These are phyloP conservation scores for Periconia sp. DNA, from an alignment of 2,329 filamentous ascomycete genomes.

Conservation along the genomic window DNA sequence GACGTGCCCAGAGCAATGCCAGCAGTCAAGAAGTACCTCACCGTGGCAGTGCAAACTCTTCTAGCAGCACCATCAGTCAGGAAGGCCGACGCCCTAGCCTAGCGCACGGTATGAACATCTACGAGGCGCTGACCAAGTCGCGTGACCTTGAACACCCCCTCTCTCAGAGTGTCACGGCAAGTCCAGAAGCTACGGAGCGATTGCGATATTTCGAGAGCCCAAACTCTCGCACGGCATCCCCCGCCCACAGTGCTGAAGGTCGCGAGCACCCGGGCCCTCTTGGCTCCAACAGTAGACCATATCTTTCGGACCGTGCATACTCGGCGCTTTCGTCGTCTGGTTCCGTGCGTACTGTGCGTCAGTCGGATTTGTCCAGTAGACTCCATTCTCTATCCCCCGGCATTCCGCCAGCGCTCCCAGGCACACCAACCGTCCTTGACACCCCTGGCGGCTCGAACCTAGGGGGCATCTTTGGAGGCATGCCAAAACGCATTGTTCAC, in stretches of 20 bases:
- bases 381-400: constrained; percentile 43
- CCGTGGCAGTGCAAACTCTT: constrained; percentile 59
- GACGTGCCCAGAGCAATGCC: constrained; percentile 60
- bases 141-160: constrained; percentile 71
- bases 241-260: constrained; percentile 36
- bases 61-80: constrained; percentile 61
- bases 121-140: constrained; percentile 56
- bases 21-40: constrained; percentile 62
- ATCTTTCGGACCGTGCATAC: constrained; percentile 46
- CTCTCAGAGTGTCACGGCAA: constrained; percentile 75
- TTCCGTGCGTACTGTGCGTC: constrained; percentile 54
- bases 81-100: constrained; percentile 63
- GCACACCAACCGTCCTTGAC: constrained; percentile 52
- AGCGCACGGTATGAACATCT: constrained; percentile 63
- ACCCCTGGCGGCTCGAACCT: constrained; percentile 50
- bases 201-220: constrained; percentile 43
- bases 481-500: constrained; percentile 55
- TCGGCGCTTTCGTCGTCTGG: constrained; percentile 49
- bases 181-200: constrained; percentile 61
- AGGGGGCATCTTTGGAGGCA: constrained; percentile 53
- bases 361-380: constrained; percentile 41
- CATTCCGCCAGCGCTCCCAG: constrained; percentile 51
- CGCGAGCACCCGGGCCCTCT: constrained; percentile 24
- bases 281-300: constrained; percentile 20
- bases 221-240: constrained; percentile 49